Base-by-base conservation (phyloP, 164 flowering plant genomes). In the Liquidambar formosana region DNA sequence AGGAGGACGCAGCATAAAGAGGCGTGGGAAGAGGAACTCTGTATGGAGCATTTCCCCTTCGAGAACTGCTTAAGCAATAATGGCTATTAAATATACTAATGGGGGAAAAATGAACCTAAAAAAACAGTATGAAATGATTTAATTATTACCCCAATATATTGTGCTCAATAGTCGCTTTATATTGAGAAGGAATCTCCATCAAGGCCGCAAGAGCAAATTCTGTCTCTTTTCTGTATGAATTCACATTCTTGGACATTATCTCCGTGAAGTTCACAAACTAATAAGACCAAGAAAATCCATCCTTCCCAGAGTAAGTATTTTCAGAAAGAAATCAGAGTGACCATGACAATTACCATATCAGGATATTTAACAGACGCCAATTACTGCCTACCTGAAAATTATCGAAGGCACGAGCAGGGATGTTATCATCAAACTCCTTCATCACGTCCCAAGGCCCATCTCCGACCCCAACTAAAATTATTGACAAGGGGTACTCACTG, bases 361-460 rank as follows among this genome's bases (percentile, higher is more conserved):
- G 41, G 41, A 6, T 33, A 6, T 33, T 33, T 33, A 33, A 33
- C 41, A 2, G 6, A 33, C 41, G 6, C 2, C 41, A 33, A 33
- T 6, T 33, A 33, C 41, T 33, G 41, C 69, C 49, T 47, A 83
- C 89, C 76, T 83, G 85, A 52, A 83, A 85, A 65, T 82, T 83
- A 65, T 81, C 85, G 45, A 81, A 85, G 21, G 78, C 83, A 4
- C 82, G 77, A 26, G 84, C 61, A 70, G 85, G 85, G 63, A 81
- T 85, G 63, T 83, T 79, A 41, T 85, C 84, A 66, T 82, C 84
- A 72, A 83, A 85, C 26, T 79, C 80, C 71, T 53, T 68, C 87
- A 83, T 80, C 80, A 73, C 68, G 69, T 80, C 85, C 83, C 86
- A 82, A 33, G 89, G 87, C 0, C 84, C 84, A 70, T 83, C 87